phyloP scores from a whole-genome alignment of 106 monocot species.

The Narthecium ossifragum region DNA sequence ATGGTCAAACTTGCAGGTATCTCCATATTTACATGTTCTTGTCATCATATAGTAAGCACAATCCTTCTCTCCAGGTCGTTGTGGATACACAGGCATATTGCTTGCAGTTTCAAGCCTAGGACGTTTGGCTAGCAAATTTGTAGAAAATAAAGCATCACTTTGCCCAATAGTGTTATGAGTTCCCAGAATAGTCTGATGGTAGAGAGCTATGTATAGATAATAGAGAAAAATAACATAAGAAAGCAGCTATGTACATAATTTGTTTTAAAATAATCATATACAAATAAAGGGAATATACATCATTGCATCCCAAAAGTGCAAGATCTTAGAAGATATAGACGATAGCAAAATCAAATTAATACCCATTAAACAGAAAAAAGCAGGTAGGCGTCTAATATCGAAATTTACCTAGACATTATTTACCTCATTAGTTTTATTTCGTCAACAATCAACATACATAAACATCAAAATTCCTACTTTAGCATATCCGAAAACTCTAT shows the following conservation, averaged over 20 bases:
- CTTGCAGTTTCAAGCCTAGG: constrained; percentile 75
- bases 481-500: no score
- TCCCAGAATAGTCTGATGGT: constrained; percentile 66
- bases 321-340: neutral
- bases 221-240: constrained; percentile 66
- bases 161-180: constrained; percentile 72
- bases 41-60: constrained; percentile 98
- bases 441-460: no score
- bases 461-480: no score
- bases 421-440: no score
- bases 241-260: constrained; percentile 13
- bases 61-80: constrained; percentile 89
- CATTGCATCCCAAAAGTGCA: neutral
- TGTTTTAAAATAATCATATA: constrained; percentile 12
- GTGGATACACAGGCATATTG: constrained; percentile 85
- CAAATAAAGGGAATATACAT: constrained; percentile 2
- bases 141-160: constrained; percentile 79
- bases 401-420: neutral
- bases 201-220: constrained; percentile 93
- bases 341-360: neutral
- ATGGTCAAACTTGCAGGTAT: constrained; percentile 93
- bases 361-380: neutral
- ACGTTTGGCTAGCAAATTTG: constrained; percentile 80
- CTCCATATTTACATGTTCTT: constrained; percentile 97
- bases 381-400: neutral